Base-by-base conservation (phyloP, 495 filamentous ascomycete genomes). In the Neurospora sp. region DNA sequence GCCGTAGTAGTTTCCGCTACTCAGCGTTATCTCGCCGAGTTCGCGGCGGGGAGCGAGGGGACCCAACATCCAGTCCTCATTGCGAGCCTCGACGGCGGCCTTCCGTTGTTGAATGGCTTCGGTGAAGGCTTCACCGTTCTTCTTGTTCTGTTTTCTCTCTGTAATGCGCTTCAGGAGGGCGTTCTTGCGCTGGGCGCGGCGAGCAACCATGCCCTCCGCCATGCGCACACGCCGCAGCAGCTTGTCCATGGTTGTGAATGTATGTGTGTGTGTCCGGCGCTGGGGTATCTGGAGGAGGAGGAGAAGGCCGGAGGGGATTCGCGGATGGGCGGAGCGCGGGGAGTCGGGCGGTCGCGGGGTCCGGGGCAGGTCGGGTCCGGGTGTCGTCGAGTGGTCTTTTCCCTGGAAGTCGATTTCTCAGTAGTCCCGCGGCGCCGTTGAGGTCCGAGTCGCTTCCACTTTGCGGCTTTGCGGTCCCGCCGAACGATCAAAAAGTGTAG, bases 61-160 rank as follows among this genome's bases (percentile, higher is more conserved):
- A 3, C 94, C 94, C 73, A 93, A 80, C 72, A 90, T 80, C 86
- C 90, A 94, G 79, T 97, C 93, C 78, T 96, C 91, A 42, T 76
- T 77, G 15, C 84, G 78, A 69, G 78, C 76, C 72, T 80, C 71
- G 71, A 82, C 79, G 69, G 83, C 83, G 0, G 31, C 28, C 8
- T 38, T 2, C 6, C 85, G 40, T 21, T 83, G 80, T 0, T 40
- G 2, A 0, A 69, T 48, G 6, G 77, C 79, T 42, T 71, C 34
- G 15, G 28, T 8, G 15, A 66, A 66, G 54, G 6, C 1, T 0
- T 2, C 1, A 45, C 40, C 48, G 73, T 19, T 13, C 13, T 70
- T 75, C 69, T 79, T 75, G 72, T 83, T 73, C 8, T 82, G 71
- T 43, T 73, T 80, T 76, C 84, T 83, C 70, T 76, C 79, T 39